phyloP scores from a whole-genome alignment of 441 rosid species.

The Brassica balearica region DNA sequence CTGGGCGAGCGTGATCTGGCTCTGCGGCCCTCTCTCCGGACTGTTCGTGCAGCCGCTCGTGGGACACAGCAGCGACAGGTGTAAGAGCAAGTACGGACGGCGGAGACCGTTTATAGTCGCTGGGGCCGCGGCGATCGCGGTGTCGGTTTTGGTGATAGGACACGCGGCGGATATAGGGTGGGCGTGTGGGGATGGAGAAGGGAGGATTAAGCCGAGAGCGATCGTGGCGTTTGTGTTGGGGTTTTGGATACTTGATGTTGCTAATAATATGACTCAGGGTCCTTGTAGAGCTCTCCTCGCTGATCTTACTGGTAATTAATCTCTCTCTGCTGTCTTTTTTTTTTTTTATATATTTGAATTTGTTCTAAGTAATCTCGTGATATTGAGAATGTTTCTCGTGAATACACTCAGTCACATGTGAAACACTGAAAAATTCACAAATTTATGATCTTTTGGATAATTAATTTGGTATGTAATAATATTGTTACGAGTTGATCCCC shows the following conservation, averaged over 20 bases:
- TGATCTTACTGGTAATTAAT: conserved; percentile 79
- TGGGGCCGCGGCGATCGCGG: conserved; percentile 63
- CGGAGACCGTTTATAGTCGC: conserved; percentile 84
- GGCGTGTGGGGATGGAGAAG: conserved; percentile 67
- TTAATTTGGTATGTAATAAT: background rate
- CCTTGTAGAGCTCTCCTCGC: conserved; percentile 97
- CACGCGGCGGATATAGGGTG: conserved; percentile 93
- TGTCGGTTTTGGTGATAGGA: conserved; percentile 81
- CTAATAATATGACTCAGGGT: conserved; percentile 95
- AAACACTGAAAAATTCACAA: conserved; percentile 15
- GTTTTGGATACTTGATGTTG: conserved; percentile 94
- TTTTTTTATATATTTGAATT: background rate
- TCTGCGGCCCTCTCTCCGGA: conserved; percentile 96
- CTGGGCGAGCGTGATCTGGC: conserved; percentile 96
- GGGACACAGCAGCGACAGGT: conserved; percentile 89
- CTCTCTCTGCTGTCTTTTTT: background rate
- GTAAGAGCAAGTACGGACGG: conserved; percentile 87
- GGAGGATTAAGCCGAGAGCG: conserved; percentile 53
- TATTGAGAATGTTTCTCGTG: conserved; percentile 4
- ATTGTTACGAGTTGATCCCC: background rate
- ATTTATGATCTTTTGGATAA: background rate
- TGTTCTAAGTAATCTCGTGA: background rate
- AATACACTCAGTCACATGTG: conserved; percentile 22
- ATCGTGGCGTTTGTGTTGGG: conserved; percentile 78
- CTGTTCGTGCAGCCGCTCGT: conserved; percentile 86